These are phyloP conservation scores for Aureobasidium mangrovei DNA, from an alignment of 2,329 filamentous ascomycete species.

Conservation along the genomic window DNA sequence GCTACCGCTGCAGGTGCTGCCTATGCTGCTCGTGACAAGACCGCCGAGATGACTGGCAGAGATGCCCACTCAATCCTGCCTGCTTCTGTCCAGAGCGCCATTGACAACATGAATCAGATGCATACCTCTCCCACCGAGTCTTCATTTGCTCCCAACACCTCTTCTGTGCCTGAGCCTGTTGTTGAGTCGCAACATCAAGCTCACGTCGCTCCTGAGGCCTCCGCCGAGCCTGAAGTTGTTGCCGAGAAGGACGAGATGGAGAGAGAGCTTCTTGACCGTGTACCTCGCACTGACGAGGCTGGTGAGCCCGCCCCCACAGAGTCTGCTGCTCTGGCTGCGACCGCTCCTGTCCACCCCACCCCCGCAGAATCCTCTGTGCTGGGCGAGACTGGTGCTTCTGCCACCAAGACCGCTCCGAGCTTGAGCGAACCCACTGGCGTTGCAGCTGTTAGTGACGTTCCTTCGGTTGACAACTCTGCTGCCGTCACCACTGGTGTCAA, in stretches of 20 bases:
- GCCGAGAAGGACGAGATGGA: slow-evolving; percentile 68
- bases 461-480: not conserved
- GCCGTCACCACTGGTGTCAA: not conserved
- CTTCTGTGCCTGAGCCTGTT: slow-evolving; percentile 23
- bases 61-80: slow-evolving; percentile 34
- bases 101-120: slow-evolving; percentile 30
- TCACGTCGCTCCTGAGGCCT: slow-evolving; percentile 59
- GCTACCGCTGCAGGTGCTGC: slow-evolving; percentile 31
- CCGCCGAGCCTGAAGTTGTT: slow-evolving; percentile 58
- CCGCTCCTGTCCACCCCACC: slow-evolving; percentile 22
- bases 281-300: slow-evolving; percentile 31
- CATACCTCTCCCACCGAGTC: slow-evolving; percentile 15
- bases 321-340: slow-evolving; percentile 29
- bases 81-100: slow-evolving; percentile 35
- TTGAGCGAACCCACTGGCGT: slow-evolving; percentile 5
- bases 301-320: slow-evolving; percentile 38
- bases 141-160: slow-evolving; percentile 22
- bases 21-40: slow-evolving; percentile 26
- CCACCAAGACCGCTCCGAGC: not conserved
- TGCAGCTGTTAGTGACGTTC: slow-evolving; percentile 4
- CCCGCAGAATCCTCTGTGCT: slow-evolving; percentile 4
- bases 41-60: slow-evolving; percentile 28
- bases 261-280: slow-evolving; percentile 60
- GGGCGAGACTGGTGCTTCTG: slow-evolving; percentile 3
- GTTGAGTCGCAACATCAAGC: slow-evolving; percentile 35